These are phyloP conservation scores for Talaromyces sp. DNA, from an alignment of 2,329 filamentous ascomycete genomes.

Conservation along the genomic window DNA sequence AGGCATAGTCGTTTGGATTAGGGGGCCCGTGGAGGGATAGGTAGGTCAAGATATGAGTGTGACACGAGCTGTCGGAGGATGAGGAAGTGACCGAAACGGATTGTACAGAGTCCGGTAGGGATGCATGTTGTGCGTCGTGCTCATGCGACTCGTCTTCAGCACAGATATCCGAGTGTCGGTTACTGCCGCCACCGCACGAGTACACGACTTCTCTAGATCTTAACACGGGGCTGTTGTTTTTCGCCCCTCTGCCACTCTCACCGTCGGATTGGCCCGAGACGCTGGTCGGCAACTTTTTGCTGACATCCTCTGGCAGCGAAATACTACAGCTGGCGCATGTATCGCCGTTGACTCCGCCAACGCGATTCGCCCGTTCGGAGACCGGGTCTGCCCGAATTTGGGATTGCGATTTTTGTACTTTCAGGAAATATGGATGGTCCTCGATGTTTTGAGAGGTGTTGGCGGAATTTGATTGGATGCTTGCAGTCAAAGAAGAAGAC, in stretches of 20 bases:
- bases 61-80: slow-evolving; percentile 48
- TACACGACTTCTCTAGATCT: slow-evolving; percentile 54
- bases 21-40: slow-evolving; percentile 56
- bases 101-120: slow-evolving; percentile 38
- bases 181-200: slow-evolving; percentile 43
- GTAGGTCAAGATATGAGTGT: slow-evolving; percentile 57
- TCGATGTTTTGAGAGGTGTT: slow-evolving; percentile 36
- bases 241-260: slow-evolving; percentile 48
- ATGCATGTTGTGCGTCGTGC: slow-evolving; percentile 33
- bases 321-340: slow-evolving; percentile 58
- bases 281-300: slow-evolving; percentile 52
- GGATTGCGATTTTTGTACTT: slow-evolving; percentile 13
- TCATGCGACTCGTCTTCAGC: slow-evolving; percentile 36
- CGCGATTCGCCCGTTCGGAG: slow-evolving; percentile 43
- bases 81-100: slow-evolving; percentile 42
- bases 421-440: slow-evolving; percentile 53
- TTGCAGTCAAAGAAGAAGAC: slow-evolving; percentile 29
- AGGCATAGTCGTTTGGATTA: slow-evolving; percentile 52
- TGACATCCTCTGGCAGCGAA: slow-evolving; percentile 53
- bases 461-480: slow-evolving; percentile 22
- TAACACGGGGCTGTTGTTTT: slow-evolving; percentile 55
- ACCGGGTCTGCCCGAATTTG: not conserved
- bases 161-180: slow-evolving; percentile 28
- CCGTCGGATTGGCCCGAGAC: slow-evolving; percentile 49
- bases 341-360: slow-evolving; percentile 47